Conservation (phyloP, 2,329 filamentous ascomycete genomes). For the Cytospora mali region DNA sequence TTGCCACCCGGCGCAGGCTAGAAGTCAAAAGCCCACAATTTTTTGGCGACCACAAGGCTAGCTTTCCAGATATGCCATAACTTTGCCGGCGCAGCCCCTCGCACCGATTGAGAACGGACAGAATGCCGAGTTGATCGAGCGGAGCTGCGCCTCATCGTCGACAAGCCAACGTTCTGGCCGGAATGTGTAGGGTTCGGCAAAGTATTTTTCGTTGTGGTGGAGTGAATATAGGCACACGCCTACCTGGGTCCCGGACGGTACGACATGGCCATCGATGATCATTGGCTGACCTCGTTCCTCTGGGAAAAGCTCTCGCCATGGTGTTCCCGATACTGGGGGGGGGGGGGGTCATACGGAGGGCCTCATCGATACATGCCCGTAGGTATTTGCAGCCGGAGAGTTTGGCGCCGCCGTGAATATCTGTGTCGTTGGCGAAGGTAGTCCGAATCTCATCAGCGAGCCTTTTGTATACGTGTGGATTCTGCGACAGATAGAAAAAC, state of each 20-base stretch:
- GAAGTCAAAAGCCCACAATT: constrained; percentile 29
- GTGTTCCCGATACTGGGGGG: constrained; percentile 3
- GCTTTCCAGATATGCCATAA: constrained; percentile 32
- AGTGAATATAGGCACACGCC: constrained; percentile 47
- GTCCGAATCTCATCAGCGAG: constrained; percentile 37
- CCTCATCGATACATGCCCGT: constrained; percentile 49
- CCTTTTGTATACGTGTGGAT: constrained; percentile 35
- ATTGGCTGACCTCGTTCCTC: not conserved
- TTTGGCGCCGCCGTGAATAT: constrained; percentile 35
- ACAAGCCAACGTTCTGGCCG: constrained; percentile 48
- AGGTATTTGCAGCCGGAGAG: constrained; percentile 45
- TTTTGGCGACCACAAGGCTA: constrained; percentile 31
- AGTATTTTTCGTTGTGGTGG: constrained; percentile 46
- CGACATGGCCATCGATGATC: not conserved
- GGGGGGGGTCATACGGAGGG: constrained; percentile 42
- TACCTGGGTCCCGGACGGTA: constrained; percentile 29
- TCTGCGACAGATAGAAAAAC: constrained; percentile 40
- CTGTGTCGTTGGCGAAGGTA: constrained; percentile 38
- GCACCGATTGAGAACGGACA: constrained; percentile 41
- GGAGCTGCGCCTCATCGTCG: constrained; percentile 30
- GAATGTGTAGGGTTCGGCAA: constrained; percentile 42
- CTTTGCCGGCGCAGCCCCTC: constrained; percentile 40
- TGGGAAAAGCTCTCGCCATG: constrained; percentile 6
- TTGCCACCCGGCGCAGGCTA: not conserved
- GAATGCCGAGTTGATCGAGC: constrained; percentile 33